Evolutionary conservation across 352 stramenopile species (phyloP).

Genomic region (Phytopythium aichiense): DNA sequence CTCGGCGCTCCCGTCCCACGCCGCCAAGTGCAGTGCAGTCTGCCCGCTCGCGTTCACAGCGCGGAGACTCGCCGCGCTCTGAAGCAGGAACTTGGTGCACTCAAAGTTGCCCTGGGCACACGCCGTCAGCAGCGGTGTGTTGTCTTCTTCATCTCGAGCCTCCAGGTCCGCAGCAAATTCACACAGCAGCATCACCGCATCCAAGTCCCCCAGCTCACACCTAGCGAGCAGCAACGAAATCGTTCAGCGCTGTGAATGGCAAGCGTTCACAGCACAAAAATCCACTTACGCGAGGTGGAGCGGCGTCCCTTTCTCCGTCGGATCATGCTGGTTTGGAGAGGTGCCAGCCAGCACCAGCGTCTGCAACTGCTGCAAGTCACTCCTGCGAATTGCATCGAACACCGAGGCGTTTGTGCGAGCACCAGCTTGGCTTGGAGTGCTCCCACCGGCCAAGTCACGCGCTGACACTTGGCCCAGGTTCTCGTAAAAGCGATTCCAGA

Average conservation of each 20-base stretch:
- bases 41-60: conserved; percentile 40
- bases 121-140: conserved; percentile 61
- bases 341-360: conserved; percentile 39
- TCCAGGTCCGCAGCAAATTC: conserved; percentile 67
- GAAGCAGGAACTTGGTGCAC: conserved; percentile 64
- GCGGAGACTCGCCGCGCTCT: conserved; percentile 56
- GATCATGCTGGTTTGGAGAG: conserved; percentile 51
- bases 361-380: conserved; percentile 37
- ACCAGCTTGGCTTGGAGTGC: not conserved
- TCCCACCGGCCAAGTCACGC: not conserved
- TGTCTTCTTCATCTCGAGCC: conserved; percentile 53
- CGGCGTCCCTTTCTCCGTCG: conserved; percentile 60
- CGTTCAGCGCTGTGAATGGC: conserved; percentile 8
- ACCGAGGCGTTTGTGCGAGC: conserved; percentile 10
- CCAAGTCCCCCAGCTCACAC: conserved; percentile 59
- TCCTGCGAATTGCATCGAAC: conserved; percentile 56
- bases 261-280: not conserved
- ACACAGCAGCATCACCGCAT: conserved; percentile 58
- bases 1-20: conserved; percentile 54
- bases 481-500: conserved; percentile 80
- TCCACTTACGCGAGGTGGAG: conserved; percentile 61
- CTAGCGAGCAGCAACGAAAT: conserved; percentile 23
- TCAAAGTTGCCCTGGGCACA: conserved; percentile 67
- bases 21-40: conserved; percentile 61
- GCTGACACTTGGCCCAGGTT: conserved; percentile 29